phyloP scores from a whole-genome alignment of 768 basidiomycete species.

The Steccherinum ochraceum region DNA sequence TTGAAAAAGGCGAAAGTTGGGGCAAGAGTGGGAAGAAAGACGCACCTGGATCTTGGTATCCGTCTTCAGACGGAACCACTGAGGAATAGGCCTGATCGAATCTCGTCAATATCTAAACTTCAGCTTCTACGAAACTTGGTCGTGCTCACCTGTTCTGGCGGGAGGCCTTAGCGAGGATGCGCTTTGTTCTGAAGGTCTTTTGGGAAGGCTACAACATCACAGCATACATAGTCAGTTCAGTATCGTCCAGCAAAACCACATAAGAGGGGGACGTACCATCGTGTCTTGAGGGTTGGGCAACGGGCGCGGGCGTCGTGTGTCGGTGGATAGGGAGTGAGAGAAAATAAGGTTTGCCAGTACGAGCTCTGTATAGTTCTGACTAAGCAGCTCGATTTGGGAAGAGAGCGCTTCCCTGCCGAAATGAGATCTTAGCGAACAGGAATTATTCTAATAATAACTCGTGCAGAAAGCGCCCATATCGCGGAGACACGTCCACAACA shows the following conservation, averaged over 20 bases:
- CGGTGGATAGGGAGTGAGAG: constrained; percentile 17
- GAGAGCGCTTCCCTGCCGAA: too few relatives aligned
- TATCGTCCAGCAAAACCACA: too few relatives aligned
- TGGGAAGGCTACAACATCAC: constrained; percentile 93
- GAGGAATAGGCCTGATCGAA: constrained; percentile 82
- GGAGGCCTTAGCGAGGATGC: constrained; percentile 90
- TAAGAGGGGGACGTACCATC: constrained; percentile 19
- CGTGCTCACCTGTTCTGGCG: constrained; percentile 86
- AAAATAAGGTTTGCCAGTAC: constrained; percentile 23
- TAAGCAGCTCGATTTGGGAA: too few relatives aligned
- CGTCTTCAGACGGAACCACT: constrained; percentile 98
- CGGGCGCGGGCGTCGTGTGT: constrained; percentile 20
- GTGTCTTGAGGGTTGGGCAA: constrained; percentile 15
- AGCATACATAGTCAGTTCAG: constrained; percentile 45
- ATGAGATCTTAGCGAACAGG: too few relatives aligned
- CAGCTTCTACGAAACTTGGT: too few relatives aligned
- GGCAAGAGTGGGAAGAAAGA: neutral
- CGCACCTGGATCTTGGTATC: constrained; percentile 89
- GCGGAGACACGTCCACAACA: constrained; percentile 8
- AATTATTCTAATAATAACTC: too few relatives aligned
- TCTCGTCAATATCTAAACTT: too few relatives aligned
- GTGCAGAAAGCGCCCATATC: neutral
- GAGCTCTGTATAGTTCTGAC: constrained; percentile 28
- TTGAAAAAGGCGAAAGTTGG: too few relatives aligned
- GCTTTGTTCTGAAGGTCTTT: constrained; percentile 97